Evolutionary conservation across 306 rosid genomes (phyloP), one percentile per base, ranked within the genome.

Genomic region (Quercus wislizeni): DNA sequence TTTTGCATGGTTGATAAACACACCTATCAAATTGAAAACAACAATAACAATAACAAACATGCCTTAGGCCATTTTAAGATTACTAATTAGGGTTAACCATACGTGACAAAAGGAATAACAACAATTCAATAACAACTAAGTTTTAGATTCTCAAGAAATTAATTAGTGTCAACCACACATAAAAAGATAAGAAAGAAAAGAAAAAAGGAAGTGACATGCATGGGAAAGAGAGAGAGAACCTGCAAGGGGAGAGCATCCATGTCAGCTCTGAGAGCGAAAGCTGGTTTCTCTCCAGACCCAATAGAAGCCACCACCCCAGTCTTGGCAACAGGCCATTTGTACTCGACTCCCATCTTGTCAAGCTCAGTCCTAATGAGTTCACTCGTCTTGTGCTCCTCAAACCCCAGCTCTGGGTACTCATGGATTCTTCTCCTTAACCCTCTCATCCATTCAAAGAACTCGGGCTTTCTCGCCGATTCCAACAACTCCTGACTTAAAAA

Each of bases 231-330:
- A 67, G 71, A 33, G 20, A 8, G 65, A 20, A 41, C 71, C 84
- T 79, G 84, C 28, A 87, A 41, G 52, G 87, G 87, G 49, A 83
- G 87, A 27, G 84, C 90, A 76, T 84, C 90, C 90, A 84, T 87
- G 78, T 84, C 88, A 13, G 90, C 88, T 73, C 84, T 79, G 61
- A 87, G 80, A 35, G 86, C 88, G 38, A 87, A 87, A 55, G 78
- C 77, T 31, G 85, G 89, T 20, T 58, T 75, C 62, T 78, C 78
- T 30, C 78, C 79, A 8, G 86, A 71, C 49, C 82, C 83, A 41
- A 86, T 65, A 25, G 78, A 23, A 78, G 89, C 86, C 27, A 84
- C 87, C 23, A 87, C 64, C 15, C 88, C 86, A 63, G 86, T 87
- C 55, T 75, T 54, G 38, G 88, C 88, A 46, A 84, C 82, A 31